phyloP scores from a whole-genome alignment of 2,329 filamentous ascomycete genomes.

The Xylariaceae sp. region DNA sequence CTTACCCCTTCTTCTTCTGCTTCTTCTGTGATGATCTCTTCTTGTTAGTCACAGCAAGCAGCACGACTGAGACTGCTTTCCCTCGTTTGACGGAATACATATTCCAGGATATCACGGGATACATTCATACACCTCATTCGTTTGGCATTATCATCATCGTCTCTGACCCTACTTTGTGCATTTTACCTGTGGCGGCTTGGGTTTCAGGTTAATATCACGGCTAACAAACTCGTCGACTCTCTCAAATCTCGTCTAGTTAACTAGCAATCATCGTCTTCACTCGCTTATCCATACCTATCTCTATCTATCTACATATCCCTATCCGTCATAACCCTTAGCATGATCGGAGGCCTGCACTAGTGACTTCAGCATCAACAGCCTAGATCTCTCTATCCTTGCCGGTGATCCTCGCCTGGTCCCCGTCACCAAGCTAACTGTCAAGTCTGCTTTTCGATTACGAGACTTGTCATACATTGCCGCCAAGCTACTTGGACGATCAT shows the following conservation, averaged over 20 bases:
- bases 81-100: neutral
- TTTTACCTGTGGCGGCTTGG: neutral
- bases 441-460: conserved; percentile 21
- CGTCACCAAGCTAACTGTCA: neutral
- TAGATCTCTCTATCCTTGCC: neutral
- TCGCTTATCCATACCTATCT: neutral
- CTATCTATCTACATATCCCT: no score
- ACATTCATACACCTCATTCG: neutral
- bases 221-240: neutral
- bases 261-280: neutral
- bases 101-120: neutral
- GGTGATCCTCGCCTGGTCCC: neutral
- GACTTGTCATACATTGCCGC: conserved; percentile 18
- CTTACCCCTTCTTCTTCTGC: conserved; percentile 2
- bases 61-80: neutral
- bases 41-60: neutral
- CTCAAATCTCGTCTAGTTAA: neutral
- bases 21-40: no score
- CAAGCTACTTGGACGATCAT: neutral
- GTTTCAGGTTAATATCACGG: neutral
- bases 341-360: neutral
- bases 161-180: neutral
- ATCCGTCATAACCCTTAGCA: neutral
- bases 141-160: neutral
- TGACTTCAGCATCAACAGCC: neutral